These are phyloP conservation scores for Periglandula ipomoeae DNA, from an alignment of 2,329 filamentous ascomycete species.

Conservation along the genomic window DNA sequence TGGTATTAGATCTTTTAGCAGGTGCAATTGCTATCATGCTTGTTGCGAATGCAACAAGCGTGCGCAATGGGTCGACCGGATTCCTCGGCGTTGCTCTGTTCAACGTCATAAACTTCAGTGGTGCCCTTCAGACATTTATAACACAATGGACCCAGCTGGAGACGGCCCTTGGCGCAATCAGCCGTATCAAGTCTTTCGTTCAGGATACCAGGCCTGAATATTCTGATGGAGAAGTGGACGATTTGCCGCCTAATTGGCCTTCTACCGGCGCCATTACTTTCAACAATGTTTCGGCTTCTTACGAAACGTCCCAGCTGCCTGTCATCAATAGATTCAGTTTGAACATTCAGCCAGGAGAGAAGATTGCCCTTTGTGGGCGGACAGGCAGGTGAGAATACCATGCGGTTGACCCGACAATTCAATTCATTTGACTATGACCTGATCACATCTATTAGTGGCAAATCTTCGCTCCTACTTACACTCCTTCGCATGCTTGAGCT, in stretches of 20 bases:
- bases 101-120: conserved; percentile 20
- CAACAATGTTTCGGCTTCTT: conserved; percentile 20
- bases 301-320: conserved; percentile 13
- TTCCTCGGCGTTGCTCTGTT: conserved; percentile 19
- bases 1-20: conserved; percentile 37
- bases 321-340: conserved; percentile 22
- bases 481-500: conserved; percentile 40
- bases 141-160: conserved; percentile 23
- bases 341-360: conserved; percentile 22
- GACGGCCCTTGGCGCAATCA: conserved; percentile 18
- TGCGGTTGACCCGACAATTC: background rate
- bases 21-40: conserved; percentile 36
- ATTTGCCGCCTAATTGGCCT: conserved; percentile 17
- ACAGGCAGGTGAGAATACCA: conserved; percentile 27
- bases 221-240: conserved; percentile 9
- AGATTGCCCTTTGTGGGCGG: conserved; percentile 35
- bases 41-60: conserved; percentile 31
- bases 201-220: conserved; percentile 15
- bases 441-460: conserved; percentile 17
- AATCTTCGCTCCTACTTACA: conserved; percentile 28
- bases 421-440: conserved; percentile 8
- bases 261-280: conserved; percentile 16
- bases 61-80: conserved; percentile 20
- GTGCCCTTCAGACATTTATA: conserved; percentile 22
- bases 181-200: conserved; percentile 18